Base-by-base conservation (phyloP, 2,329 filamentous ascomycete species). In the Fusarium begoniae region DNA sequence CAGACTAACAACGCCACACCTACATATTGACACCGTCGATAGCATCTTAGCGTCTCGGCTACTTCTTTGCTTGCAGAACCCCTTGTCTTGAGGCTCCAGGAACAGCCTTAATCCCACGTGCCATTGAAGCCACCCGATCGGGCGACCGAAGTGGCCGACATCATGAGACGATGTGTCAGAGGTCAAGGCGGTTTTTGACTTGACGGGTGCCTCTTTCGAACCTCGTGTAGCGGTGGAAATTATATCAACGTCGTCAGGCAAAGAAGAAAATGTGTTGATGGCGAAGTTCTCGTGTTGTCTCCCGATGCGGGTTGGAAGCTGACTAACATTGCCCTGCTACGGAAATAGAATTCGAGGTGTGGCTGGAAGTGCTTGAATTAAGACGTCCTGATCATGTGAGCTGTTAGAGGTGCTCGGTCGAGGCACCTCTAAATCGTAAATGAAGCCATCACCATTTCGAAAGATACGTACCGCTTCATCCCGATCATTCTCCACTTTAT, bases 121-220 rank as follows among this genome's bases (percentile, higher is more conserved):
- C 24, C 37, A 37, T 53, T 24, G 32, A 44, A 65, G 53, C 45
- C 66, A 47, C 75, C 73, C 56, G 65, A 77, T 77, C 63, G 53
- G 59, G 73, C 63, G 70, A 77, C 75, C 75, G 75, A 77, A 67
- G 41, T 48, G 37, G 50, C 71, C 54, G 50, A 37, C 47, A 14
- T 45, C 15, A 59, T 70, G 65, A 47, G 38, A 51, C 54, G 45
- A 59, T 56, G 22, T 35, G 37, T 28, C 17, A 50, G 56, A 55
- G 41, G 18, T 14, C 28, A 40, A 28, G 40, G 35, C 28, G 9
- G n/a, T n/a, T 30, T n/a, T n/a, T n/a, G n/a, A 14, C 41, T 48
- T 15, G 18, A n/a, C 8, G 12, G 11, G 14, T 22, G 30, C 20
- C 13, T 37, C 30, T 18, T 47, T 37, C 1, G 6, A 37, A n/a